Base-by-base conservation (phyloP, 164 flowering plant species). In the Vitis rotundifolia region DNA sequence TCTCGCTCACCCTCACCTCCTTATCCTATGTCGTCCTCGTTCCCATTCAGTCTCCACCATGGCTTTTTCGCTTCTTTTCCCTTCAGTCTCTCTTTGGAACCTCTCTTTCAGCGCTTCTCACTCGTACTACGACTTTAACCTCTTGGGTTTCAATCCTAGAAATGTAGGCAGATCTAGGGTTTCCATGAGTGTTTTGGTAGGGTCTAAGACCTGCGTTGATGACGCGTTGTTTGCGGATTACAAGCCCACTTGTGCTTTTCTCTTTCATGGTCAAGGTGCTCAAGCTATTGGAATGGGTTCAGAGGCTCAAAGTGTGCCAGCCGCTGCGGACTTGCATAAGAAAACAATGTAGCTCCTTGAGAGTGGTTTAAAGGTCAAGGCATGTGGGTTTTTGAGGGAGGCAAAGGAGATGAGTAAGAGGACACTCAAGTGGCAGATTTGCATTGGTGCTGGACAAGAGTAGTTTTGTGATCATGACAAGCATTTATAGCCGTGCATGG, bases 231-330 rank as follows among this genome's bases (percentile, higher is more conserved):
- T 93, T 70, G 59, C 75, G 49, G 98, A 93, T 77, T 93, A 91
- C 73, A 90, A 89, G 72, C 90, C 98, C 8, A 75, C 72, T 74
- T 61, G 54, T 31, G 99, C 97, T 58, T 96, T 93, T 70, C 85
- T 96, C 37, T 96, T 96, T 61, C 99, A 98, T 59, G 99, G 99
- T 52, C 84, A 96, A 98, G 99, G 99, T 76, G 99, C 99, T 66
- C 99, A 96, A 87, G 89, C 97, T 54, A 90, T 91, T 75, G 99
- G 99, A 61, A 96, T 93, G 99, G 99, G 99, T 57, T 77, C 72
- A 61, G 98, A 90, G 71, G 92, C 91, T 73, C 91, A 87, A 71
- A 84, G 62, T 73, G 90, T 93, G 48, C 89, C 93, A 48, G 97
- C 98, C 79, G 99, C 98, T 66, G 97, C 93, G 50, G 91, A 79